Conservation (phyloP, 371 early-diverging fungal genomes). For the Syncephalastrum sp. region DNA sequence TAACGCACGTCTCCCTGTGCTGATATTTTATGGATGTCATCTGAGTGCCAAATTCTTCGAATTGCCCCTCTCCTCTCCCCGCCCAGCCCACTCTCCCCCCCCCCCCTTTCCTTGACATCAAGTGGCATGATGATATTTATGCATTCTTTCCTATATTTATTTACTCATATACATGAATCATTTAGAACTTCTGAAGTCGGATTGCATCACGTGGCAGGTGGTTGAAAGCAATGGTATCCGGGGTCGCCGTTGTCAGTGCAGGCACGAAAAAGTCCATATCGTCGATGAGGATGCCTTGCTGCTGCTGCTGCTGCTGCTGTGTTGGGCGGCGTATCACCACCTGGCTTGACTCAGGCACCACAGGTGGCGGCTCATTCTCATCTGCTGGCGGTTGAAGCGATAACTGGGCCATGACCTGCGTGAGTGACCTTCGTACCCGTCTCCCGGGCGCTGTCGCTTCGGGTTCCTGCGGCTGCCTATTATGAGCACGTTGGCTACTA, state of each 20-base stretch:
- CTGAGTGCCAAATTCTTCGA: too few species aligned
- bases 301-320: not conserved
- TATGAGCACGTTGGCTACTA: too few species aligned
- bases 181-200: constrained; percentile 32
- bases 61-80: not conserved
- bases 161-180: too few species aligned
- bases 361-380: not conserved
- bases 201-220: constrained; percentile 38
- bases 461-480: not conserved
- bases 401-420: not conserved
- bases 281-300: not conserved
- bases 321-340: not conserved
- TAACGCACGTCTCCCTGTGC: too few species aligned
- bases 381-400: not conserved
- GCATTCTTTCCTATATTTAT: too few species aligned
- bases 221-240: constrained; percentile 25
- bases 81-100: not conserved
- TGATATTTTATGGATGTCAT: too few species aligned
- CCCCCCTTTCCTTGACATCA: not conserved
- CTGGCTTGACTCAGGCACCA: not conserved
- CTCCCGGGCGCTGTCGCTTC: not conserved
- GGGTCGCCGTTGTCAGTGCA: constrained; percentile 13
- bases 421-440: not conserved
- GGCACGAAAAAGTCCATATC: constrained; percentile 7
- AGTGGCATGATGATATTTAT: too few species aligned